Evolutionary conservation across 805 yeast genomes (phyloP), one percentile per base, ranked within the genome.

Genomic region (Zygosaccharomyces lentus): DNA sequence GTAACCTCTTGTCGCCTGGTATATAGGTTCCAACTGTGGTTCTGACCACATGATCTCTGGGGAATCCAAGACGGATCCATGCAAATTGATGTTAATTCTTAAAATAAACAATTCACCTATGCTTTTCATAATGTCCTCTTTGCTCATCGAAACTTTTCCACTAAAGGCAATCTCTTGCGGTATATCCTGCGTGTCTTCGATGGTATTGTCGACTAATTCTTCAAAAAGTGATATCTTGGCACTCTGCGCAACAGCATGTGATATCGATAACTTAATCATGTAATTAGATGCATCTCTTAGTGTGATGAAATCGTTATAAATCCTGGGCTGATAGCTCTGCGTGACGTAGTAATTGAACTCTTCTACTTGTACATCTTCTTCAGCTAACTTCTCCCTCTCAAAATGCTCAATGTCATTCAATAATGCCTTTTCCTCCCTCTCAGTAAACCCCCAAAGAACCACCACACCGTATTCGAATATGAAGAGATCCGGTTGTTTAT

Each of bases 31-130:
- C 50, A 93, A 72, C 60, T 90, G 96, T 1, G 99, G 99, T 64
- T 93, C 98, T 0, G 97, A 81, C 99, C 99, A 93, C 96, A 93
- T 89, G 48, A 93, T 78, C 65, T 93, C 99, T 1, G 99, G 99
- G 1, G 96, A 87, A 64, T 93, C 99, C 50, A 93, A 72, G 23
- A 93, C 95, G 0, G 91, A 83, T 0, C 93, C 93, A 68, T 86
- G 93, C 45, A 86, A 69, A 58, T 86, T 86, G 50, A 86, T 86
- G 62, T 86, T 86, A 37, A 86, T 86, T 50, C 95, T 67, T 53
- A 93, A 70, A 49, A 93, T 93, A 65, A 93, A 93, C 51, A 93
- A 75, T 66, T 93, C 98, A 9, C 99, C 99, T 47, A 93, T 93
- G 48, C 93, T 84, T 69, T 89, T 93, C 98, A 93, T 93, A 46